Conservation (phyloP, 352 stramenopile genomes). For the Phytophthora podocarpi region DNA sequence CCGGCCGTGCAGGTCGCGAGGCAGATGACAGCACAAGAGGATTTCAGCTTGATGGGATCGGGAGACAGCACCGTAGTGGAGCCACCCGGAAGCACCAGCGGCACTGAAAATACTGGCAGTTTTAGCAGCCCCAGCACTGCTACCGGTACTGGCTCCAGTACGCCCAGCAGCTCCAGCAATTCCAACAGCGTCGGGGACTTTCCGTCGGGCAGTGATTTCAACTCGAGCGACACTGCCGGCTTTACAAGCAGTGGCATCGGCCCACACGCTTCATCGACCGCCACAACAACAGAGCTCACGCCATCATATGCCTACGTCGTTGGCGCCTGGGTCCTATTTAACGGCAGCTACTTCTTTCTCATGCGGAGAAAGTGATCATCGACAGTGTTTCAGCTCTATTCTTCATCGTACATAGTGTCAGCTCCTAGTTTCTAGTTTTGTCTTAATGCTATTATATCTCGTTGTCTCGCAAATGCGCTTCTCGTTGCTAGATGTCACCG, state of each 20-base stretch:
- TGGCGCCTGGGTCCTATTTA: slow-evolving; percentile 51
- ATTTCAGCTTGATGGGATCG: slow-evolving; percentile 18
- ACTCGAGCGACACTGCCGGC: slow-evolving; percentile 25
- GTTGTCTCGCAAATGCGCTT: slow-evolving; percentile 20
- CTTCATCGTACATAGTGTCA: slow-evolving; percentile 31
- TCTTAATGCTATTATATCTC: slow-evolving; percentile 31
- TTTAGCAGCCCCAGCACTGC: neutral
- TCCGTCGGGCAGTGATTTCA: slow-evolving; percentile 16
- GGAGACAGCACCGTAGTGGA: slow-evolving; percentile 6
- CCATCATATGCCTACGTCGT: slow-evolving; percentile 45
- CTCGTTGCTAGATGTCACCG: neutral
- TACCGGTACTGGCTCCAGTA: neutral
- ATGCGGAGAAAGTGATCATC: slow-evolving; percentile 50
- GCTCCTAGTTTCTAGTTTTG: slow-evolving; percentile 25
- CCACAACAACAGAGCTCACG: slow-evolving; percentile 38
- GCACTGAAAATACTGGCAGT: neutral
- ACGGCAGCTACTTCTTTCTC: slow-evolving; percentile 53
- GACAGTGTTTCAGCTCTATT: slow-evolving; percentile 27
- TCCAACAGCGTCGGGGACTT: slow-evolving; percentile 21
- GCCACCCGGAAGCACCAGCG: slow-evolving; percentile 6
- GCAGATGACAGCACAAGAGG: slow-evolving; percentile 15
- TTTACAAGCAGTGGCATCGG: slow-evolving; percentile 28
- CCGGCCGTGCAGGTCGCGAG: slow-evolving; percentile 18
- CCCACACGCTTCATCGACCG: slow-evolving; percentile 34
- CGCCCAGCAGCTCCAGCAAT: slow-evolving; percentile 4